Conservation (phyloP, 179 eudicot genomes). For the Patellifolia procumbens region DNA sequence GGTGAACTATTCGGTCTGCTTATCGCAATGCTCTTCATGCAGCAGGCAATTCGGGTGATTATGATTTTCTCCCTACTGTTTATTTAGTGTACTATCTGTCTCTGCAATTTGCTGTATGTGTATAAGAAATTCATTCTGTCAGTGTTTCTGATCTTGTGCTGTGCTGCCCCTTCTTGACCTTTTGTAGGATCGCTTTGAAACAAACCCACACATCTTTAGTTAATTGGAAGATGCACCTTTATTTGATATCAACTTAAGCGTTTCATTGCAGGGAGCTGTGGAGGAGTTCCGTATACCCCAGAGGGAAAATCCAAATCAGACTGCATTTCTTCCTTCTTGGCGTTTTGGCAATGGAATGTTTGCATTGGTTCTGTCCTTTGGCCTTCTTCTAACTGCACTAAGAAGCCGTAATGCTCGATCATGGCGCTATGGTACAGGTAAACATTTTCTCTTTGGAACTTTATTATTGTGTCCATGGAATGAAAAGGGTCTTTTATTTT, state of each 20-base stretch:
- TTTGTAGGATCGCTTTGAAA: not conserved
- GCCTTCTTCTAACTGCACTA: constrained; percentile 83
- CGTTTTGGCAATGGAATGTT: constrained; percentile 99
- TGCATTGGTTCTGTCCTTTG: constrained; percentile 93
- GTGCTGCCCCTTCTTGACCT: not conserved
- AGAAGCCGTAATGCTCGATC: constrained; percentile 95
- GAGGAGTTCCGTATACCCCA: constrained; percentile 88
- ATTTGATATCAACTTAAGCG: constrained; percentile 9
- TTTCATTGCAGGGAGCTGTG: constrained; percentile 73
- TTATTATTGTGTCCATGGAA: not conserved
- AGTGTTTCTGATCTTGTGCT: not conserved
- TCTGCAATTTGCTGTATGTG: not conserved
- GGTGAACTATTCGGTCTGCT: constrained; percentile 96
- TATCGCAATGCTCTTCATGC: constrained; percentile 99
- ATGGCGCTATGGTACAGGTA: constrained; percentile 98
- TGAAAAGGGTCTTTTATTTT: not conserved
- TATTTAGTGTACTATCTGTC: not conserved
- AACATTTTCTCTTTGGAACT: constrained; percentile 11
- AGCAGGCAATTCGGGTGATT: constrained; percentile 92
- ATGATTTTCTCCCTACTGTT: not conserved
- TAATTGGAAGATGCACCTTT: not conserved
- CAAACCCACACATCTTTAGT: not conserved
- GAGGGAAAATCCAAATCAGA: constrained; percentile 60
- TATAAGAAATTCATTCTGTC: not conserved
- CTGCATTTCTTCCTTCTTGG: constrained; percentile 85